Percentiles rank a stretch among this genome's conserved stretches.
These are phyloP conservation scores for Artemisia argyi DNA, from an alignment of 129 eudicot genomes.

Conservation along the genomic window DNA sequence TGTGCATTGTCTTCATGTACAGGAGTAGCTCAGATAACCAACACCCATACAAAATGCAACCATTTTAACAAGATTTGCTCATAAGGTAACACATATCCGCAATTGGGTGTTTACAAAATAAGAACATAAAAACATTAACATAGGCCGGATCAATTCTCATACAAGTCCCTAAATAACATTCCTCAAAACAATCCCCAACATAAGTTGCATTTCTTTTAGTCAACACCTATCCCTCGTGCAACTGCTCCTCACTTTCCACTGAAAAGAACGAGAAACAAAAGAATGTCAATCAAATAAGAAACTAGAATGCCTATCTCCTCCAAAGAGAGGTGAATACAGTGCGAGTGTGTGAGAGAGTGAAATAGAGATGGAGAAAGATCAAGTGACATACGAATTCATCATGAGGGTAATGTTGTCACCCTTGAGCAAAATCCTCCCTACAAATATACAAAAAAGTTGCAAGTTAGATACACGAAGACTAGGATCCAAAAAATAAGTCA, in stretches of 20 bases:
- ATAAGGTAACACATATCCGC: neutral
- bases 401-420: constrained; percentile 75
- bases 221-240: neutral
- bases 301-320: neutral
- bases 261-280: constrained; percentile 21
- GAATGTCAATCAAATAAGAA: constrained; percentile 5
- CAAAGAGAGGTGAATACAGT: neutral
- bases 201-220: neutral
- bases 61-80: neutral
- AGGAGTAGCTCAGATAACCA: neutral
- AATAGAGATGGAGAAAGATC: too few relatives aligned
- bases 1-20: neutral
- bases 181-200: neutral
- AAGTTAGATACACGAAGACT: neutral
- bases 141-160: neutral
- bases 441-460: neutral
- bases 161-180: neutral
- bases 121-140: neutral
- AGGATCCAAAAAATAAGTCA: neutral
- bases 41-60: neutral
- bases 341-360: neutral
- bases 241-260: constrained; percentile 34
- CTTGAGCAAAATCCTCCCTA: constrained; percentile 66
- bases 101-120: neutral
- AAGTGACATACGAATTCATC: constrained; percentile 62